Percentiles rank a stretch among this genome's conserved stretches.
Conservation (phyloP, 1,284 basidiomycete genomes). For the Cryptococcus maquisensis region DNA sequence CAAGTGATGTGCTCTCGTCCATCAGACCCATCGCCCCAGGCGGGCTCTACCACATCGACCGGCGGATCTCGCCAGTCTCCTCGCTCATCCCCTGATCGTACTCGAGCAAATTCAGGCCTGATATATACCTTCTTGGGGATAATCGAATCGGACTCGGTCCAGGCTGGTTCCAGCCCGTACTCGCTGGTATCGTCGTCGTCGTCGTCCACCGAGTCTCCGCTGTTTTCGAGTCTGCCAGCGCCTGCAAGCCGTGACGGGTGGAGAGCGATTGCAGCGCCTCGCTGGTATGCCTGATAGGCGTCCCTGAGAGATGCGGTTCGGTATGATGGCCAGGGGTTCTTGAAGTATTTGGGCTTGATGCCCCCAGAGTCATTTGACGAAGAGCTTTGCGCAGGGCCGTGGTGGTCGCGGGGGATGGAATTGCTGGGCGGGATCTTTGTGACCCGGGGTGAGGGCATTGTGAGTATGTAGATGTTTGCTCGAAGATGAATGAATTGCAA, state of each 20-base stretch:
- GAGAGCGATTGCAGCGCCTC: constrained; percentile 41
- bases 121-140: constrained; percentile 25
- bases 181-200: constrained; percentile 8
- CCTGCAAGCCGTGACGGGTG: constrained; percentile 13
- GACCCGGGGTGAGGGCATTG: constrained; percentile 1
- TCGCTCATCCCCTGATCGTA: constrained; percentile 33
- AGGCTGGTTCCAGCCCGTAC: constrained; percentile 4
- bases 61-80: constrained; percentile 46
- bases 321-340: constrained; percentile 48
- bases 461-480: not conserved
- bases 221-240: not conserved
- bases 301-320: constrained; percentile 35
- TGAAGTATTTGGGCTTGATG: constrained; percentile 33
- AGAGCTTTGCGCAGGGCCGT: constrained; percentile 15
- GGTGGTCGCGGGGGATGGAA: constrained; percentile 10
- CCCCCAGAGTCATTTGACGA: not conserved
- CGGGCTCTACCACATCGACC: constrained; percentile 33
- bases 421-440: constrained; percentile 2
- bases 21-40: constrained; percentile 24
- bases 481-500: not conserved
- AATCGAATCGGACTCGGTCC: constrained; percentile 7
- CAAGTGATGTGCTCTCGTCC: constrained; percentile 39
- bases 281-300: constrained; percentile 38
- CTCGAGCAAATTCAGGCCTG: constrained; percentile 27
- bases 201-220: constrained; percentile 10